Percentiles rank a stretch among this genome's conserved stretches.
These are phyloP conservation scores for Macrophomina tecta DNA, from an alignment of 2,329 filamentous ascomycete species.

Conservation along the genomic window DNA sequence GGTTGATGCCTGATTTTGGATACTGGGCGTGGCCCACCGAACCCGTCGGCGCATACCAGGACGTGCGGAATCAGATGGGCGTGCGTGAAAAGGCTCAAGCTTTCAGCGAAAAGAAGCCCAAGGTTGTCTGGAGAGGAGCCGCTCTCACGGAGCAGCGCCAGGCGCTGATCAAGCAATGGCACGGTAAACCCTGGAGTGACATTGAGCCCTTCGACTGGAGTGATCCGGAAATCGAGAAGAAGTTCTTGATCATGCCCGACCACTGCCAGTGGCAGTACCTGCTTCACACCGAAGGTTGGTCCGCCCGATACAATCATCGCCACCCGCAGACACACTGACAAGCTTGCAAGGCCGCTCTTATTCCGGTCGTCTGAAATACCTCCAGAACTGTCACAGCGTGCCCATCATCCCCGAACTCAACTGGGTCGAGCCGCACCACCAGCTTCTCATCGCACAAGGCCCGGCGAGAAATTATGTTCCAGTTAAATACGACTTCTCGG, in stretches of 20 bases:
- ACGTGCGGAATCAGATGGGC: slow-evolving; percentile 30
- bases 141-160: slow-evolving; percentile 38
- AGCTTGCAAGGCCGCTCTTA: slow-evolving; percentile 35
- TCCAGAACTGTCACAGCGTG: slow-evolving; percentile 49
- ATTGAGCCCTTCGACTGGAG: slow-evolving; percentile 39
- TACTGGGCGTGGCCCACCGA: slow-evolving; percentile 32
- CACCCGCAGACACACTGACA: background rate
- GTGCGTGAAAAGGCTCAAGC: slow-evolving; percentile 30
- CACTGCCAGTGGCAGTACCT: slow-evolving; percentile 34
- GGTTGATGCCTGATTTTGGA: slow-evolving; percentile 35
- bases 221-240: slow-evolving; percentile 27
- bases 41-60: slow-evolving; percentile 30
- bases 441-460: slow-evolving; percentile 52
- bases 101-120: slow-evolving; percentile 34
- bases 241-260: slow-evolving; percentile 33
- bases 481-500: slow-evolving; percentile 53
- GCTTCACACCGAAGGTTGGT: slow-evolving; percentile 33
- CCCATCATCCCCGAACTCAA: slow-evolving; percentile 56
- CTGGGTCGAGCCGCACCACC: slow-evolving; percentile 58
- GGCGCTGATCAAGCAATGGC: slow-evolving; percentile 34
- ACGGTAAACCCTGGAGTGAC: slow-evolving; percentile 38
- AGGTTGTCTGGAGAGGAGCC: slow-evolving; percentile 43
- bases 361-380: slow-evolving; percentile 42
- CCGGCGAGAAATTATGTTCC: slow-evolving; percentile 58
- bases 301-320: no score